These are phyloP conservation scores for Pseudogymnoascus sp. DNA, from an alignment of 2,329 filamentous ascomycete species.

Conservation along the genomic window DNA sequence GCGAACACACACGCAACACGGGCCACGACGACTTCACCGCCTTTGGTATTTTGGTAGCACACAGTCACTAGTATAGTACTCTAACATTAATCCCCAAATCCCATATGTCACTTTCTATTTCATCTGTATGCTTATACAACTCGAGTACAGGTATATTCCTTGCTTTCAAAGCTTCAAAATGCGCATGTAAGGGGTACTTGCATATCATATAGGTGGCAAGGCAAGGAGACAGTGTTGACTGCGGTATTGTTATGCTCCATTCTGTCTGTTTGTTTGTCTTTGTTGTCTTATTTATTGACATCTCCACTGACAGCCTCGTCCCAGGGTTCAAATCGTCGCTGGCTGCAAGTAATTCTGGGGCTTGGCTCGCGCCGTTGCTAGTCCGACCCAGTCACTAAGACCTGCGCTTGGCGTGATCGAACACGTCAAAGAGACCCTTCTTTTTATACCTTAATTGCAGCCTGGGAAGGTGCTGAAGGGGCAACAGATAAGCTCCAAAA, in stretches of 20 bases:
- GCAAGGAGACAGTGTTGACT: not conserved
- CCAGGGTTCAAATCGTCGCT: not conserved
- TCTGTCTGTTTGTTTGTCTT: not conserved
- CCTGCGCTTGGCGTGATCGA: not conserved
- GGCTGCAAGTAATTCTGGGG: slow-evolving; percentile 1
- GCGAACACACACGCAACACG: slow-evolving; percentile 5
- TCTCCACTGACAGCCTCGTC: not conserved
- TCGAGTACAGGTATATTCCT: not conserved
- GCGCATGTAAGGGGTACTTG: not conserved
- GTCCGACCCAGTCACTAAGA: slow-evolving; percentile 1
- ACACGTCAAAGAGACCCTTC: slow-evolving; percentile 3
- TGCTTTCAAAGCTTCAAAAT: not conserved
- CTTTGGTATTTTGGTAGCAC: not conserved
- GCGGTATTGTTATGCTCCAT: not conserved
- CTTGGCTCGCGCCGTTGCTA: slow-evolving; percentile 5
- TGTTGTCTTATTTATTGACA: slow-evolving; percentile 3
- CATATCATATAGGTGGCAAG: not conserved
- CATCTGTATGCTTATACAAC: not conserved
- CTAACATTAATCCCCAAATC: not conserved
- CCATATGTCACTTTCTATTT: not conserved
- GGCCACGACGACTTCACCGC: slow-evolving; percentile 3
- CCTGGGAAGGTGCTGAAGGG: not conserved
- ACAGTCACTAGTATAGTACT: not conserved
- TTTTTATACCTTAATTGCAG: slow-evolving; percentile 1
- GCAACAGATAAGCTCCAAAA: not conserved